Evolutionary conservation across 768 basidiomycete species (phyloP).

Genomic region (Kwoniella europaea): DNA sequence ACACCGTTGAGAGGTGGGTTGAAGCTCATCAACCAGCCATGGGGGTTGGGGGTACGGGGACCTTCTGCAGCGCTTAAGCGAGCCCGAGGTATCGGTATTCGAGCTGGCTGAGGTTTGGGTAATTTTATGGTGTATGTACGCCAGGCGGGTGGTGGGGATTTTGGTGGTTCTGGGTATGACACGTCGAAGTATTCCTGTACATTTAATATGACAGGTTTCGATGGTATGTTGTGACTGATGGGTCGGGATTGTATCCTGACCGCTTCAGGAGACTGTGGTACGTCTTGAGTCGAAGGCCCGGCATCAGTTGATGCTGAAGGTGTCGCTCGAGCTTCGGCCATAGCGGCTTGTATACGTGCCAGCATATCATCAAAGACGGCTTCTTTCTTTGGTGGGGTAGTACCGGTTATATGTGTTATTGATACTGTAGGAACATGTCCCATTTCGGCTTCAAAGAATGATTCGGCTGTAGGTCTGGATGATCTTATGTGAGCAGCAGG

Average conservation of each 20-base stretch:
- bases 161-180: slow-evolving; percentile 47
- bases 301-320: slow-evolving; percentile 9
- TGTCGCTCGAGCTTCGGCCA: slow-evolving; percentile 38
- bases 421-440: not conserved
- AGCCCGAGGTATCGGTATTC: slow-evolving; percentile 21
- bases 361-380: slow-evolving; percentile 53
- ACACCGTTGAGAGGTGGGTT: slow-evolving; percentile 47
- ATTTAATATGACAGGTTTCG: slow-evolving; percentile 1
- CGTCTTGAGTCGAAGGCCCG: slow-evolving; percentile 6
- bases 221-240: not conserved
- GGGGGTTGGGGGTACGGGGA: slow-evolving; percentile 20
- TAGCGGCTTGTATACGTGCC: slow-evolving; percentile 56
- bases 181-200: slow-evolving; percentile 42
- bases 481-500: not conserved
- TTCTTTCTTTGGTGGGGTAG: slow-evolving; percentile 26
- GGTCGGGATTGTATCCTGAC: slow-evolving; percentile 9
- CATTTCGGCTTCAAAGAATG: slow-evolving; percentile 25
- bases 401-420: not conserved
- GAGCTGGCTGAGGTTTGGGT: slow-evolving; percentile 32
- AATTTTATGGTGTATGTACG: slow-evolving; percentile 53
- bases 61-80: slow-evolving; percentile 28
- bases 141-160: slow-evolving; percentile 58
- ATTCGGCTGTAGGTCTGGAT: slow-evolving; percentile 35
- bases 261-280: slow-evolving; percentile 1
- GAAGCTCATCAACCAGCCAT: slow-evolving; percentile 50